Conservation (phyloP, 371 early-diverging fungal genomes). For the Paraphysoderma sedebokerense region DNA sequence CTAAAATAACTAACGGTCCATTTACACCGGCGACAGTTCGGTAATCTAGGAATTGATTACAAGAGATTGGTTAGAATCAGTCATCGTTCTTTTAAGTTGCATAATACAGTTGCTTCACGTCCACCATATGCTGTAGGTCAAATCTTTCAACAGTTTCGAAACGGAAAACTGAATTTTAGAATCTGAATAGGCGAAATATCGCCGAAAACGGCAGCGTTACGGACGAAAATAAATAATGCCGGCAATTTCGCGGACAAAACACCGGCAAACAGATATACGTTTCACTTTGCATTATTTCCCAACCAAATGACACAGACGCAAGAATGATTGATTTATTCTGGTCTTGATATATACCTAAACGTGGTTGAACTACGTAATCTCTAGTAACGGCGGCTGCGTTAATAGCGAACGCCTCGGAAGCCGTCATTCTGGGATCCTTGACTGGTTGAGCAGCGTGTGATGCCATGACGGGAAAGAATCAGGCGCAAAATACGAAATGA, state of each 20-base stretch:
- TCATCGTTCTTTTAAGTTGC: no score
- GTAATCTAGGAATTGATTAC: conserved; percentile 57
- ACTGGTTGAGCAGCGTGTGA: background rate
- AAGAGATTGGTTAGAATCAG: no score
- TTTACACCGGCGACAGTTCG: conserved; percentile 98
- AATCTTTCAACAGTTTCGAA: no score
- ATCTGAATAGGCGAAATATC: no score
- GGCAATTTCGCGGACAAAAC: no score
- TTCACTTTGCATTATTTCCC: background rate
- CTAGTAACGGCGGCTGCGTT: conserved; percentile 64
- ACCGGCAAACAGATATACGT: background rate
- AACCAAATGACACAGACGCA: background rate
- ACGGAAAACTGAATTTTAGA: no score
- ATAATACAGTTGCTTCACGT: no score
- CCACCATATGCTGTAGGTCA: no score
- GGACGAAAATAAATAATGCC: no score
- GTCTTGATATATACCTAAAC: conserved; percentile 53
- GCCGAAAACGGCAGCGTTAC: no score
- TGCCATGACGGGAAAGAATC: no score
- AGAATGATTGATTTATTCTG: background rate
- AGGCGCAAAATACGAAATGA: no score
- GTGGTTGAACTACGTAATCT: conserved; percentile 75
- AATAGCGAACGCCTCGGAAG: conserved; percentile 21
- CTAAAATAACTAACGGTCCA: conserved; percentile 98
- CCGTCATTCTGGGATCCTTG: conserved; percentile 1